Evolutionary conservation across 2,329 filamentous ascomycete species (phyloP), one percentile per base, ranked within the genome.

Genomic region (Thelonectria blattea): DNA sequence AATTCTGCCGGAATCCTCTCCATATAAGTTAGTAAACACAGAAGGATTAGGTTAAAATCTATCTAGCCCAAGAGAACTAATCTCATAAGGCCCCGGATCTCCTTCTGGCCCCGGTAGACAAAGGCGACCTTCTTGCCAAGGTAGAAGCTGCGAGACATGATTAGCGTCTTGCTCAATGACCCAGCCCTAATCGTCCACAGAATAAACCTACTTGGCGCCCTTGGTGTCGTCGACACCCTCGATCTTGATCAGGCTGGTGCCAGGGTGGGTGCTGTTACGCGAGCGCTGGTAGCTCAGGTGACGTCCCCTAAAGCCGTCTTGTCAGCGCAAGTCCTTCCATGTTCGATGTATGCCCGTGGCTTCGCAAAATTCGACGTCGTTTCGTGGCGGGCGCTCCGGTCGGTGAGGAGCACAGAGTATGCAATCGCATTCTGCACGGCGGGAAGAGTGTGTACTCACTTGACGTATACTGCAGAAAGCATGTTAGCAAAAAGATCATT

Each of bases 81-180:
- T n/a, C n/a, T n/a, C n/a, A n/a, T n/a, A n/a, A n/a, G n/a, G 80
- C 95, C 95, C 76, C 94, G 91, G 78, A 97, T 87, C 86, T 97
- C 92, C 84, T 89, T 93, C 83, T 92, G 89, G 74, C 90, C 94
- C 79, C 93, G 92, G 88, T 98, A 99, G 83, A 99, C 93, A 83
- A 93, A 99, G 80, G 95, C 95, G 80, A 98, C 89, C 85, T 93
- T 93, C 91, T 99, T 99, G 84, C 95, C 95, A 72, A 92, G 86
- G 86, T 99, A 99, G 91, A 97, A 97, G 84, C 84, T 86, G 72
- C 61, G 63, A 64, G 39, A 41, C 14, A 45, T 42, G 53, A 49
- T 75, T 71, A 76, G 72, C 65, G 66, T 56, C 37, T 41, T 54
- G 51, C 48, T 58, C 15, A 51, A 58, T 32, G n/a, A 8, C 24